Base-by-base conservation (phyloP, 129 eudicot species). In the Arctium lappa region DNA sequence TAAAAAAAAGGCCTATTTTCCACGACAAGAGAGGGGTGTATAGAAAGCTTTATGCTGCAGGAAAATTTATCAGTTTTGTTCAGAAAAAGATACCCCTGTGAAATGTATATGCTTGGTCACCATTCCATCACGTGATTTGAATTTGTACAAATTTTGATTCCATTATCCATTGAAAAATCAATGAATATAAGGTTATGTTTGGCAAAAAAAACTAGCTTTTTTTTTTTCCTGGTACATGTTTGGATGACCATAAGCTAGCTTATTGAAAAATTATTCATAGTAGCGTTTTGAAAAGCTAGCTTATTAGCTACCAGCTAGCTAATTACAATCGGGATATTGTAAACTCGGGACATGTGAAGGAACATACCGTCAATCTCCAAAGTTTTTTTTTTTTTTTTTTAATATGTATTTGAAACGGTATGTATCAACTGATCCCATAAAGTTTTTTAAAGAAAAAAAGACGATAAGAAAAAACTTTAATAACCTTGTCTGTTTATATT, bases 1-100 rank as follows among this genome's bases (percentile, higher is more conserved):
- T 50, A 22, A 31, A 46, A 31, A 46, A 72, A 46, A 73, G 75
- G 69, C 83, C 22, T 78, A 62, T 84, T 42, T 78, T 84, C 69
- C 37, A 33, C 76, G 50, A 60, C 11, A 31, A 38, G 53, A 79
- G 76, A 73, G 76, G 71, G 56, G 71, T 63, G 87, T 79, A 84
- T 74, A 84, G 84, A 84, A 66, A 78, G 65, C 48, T n/a, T 84
- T 74, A 60, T 84, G 73, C 73, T 38, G 82, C 66, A 48, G 65
- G 44, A 66, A 76, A 48, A 50, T 71, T 34, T 11, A 60, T 62
- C 37, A 72, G 36, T 66, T 82, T 82, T 42, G 76, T 82, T 80
- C 0, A 76, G 80, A 56, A 33, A 60, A 12, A 42, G 81, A 77
- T 34, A 77, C 53, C 44, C 48, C 42, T 65, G 38, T 82, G 30